Evolutionary conservation across 768 basidiomycete species (phyloP), one percentile per base, ranked within the genome.

Genomic region (Serendipita indica): DNA sequence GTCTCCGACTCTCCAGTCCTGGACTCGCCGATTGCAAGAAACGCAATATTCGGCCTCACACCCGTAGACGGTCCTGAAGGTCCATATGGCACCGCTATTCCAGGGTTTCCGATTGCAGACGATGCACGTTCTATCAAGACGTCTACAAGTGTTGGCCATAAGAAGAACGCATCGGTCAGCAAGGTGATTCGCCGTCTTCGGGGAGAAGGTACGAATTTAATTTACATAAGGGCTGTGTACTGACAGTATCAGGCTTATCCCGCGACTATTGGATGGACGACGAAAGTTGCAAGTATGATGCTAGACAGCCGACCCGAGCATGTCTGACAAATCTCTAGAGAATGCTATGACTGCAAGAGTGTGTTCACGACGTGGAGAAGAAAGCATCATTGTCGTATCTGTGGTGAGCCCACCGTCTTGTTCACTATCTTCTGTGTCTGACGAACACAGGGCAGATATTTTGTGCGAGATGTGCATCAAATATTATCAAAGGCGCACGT

Each of bases 181-280:
- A 91, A 91, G 70, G 88, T 91, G 32, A 93, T 96, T 62, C 75
- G 92, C 65, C 74, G 89, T 61, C 82, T 96, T 65, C 77, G 92
- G 59, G 93, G 93, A 39, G 91, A 94, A 79, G 91, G 92, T 77
- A 64, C 61, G 69, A 66, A 22, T 41, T 3, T 14, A n/a, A 27
- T 52, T 20, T 35, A 27, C n/a, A 20, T 33, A 12, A 39, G 25
- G 16, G 56, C 25, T 35, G 16, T 45, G 27, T 18, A 2, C 39
- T 52, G 14, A 25, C 27, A 25, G 1, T 34, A 10, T 33, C 57
- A 89, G 89, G 88, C n/a, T 67, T 94, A 18, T 89, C 89, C 22
- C 81, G 84, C 62, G 89, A 96, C 66, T 97, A 97, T 67, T 99
- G 96, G 96, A 97, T 98, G 92, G 89, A 91, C 61, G 93, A 97